Evolutionary conservation across 2,329 filamentous ascomycete species (phyloP), one percentile per base, ranked within the genome.

Genomic region (Phyllosticta ampelicida): DNA sequence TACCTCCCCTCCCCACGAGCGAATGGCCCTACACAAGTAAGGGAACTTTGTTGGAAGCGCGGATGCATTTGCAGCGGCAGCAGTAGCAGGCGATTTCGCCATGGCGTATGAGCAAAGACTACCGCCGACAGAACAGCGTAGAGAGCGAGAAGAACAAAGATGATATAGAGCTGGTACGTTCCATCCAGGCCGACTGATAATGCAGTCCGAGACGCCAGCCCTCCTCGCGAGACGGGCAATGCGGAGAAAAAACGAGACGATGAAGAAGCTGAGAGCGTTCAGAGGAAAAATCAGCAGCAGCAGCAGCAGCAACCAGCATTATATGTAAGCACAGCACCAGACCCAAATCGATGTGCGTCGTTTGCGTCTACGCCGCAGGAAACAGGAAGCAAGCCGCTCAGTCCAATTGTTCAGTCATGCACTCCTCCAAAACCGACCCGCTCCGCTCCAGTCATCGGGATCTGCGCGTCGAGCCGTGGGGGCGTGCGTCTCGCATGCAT

Each of bases 11-110:
- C 90, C 89, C 88, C 89, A 96, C 19, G 90, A 95, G 73, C 95
- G 96, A 50, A 95, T 83, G 44, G 90, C 90, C 73, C 89, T 84
- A 71, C 87, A 91, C 89, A 90, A 95, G 74, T 89, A 95, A 59
- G 90, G 90, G 71, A 95, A 95, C 67, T 83, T 84, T 67, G 80
- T 84, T 10, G 90, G 90, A 63, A 94, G 75, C 67, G 72, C 66
- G 60, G 77, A 74, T 56, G 76, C 66, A 56, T 69, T 68, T 3
- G 23, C 23, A 8, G 23, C 23, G 23, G 23, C 23, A 26, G 3
- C 23, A 26, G 23, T 8, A 26, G 23, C 23, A 4, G 23, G 23
- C 3, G 8, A 8, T 50, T 73, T 70, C 60, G 75, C 72, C 78
- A 80, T 80, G 36, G 49, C 23, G 36, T 26, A 11, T 30, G 51